Evolutionary conservation across 129 eudicot species (phyloP).

Genomic region (Mikania micrantha): DNA sequence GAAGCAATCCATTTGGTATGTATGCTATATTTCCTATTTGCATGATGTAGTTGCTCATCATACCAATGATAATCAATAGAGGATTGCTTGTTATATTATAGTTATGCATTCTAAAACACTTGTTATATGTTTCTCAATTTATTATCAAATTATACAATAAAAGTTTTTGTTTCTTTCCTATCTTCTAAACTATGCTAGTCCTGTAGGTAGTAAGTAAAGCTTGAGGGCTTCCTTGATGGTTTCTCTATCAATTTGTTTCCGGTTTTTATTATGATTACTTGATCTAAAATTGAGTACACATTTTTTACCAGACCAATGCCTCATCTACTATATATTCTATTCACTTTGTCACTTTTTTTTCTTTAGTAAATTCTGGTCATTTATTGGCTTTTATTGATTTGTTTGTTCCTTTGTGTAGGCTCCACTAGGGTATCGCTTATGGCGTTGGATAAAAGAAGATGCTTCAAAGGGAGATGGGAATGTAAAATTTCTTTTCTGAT

Average conservation of each 20-base stretch:
- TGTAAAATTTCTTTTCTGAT: constrained; percentile 1
- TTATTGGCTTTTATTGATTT: not conserved
- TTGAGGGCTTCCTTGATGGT: not conserved
- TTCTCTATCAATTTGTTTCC: not conserved
- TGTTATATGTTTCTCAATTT: not conserved
- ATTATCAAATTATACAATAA: not conserved
- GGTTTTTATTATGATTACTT: not conserved
- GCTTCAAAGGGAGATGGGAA: constrained; percentile 47
- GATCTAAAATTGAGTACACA: not conserved
- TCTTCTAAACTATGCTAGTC: not conserved
- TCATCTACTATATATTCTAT: not conserved
- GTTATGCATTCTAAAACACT: not conserved
- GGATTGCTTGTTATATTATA: not conserved
- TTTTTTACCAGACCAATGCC: not conserved
- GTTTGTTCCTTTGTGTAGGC: constrained; percentile 43
- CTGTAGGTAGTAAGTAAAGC: not conserved
- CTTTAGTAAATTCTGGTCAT: not conserved
- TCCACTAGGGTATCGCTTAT: constrained; percentile 77
- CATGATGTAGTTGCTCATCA: not conserved
- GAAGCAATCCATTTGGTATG: constrained; percentile 62
- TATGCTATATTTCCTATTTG: constrained; percentile 2
- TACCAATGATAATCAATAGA: not conserved
- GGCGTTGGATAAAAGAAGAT: constrained; percentile 57
- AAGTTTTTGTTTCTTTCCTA: not conserved
- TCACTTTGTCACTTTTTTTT: constrained; percentile 2